Percentiles rank a stretch among this genome's conserved stretches.
Evolutionary conservation across 495 filamentous ascomycete species (phyloP).

Genomic region (Choiromyces venosus): DNA sequence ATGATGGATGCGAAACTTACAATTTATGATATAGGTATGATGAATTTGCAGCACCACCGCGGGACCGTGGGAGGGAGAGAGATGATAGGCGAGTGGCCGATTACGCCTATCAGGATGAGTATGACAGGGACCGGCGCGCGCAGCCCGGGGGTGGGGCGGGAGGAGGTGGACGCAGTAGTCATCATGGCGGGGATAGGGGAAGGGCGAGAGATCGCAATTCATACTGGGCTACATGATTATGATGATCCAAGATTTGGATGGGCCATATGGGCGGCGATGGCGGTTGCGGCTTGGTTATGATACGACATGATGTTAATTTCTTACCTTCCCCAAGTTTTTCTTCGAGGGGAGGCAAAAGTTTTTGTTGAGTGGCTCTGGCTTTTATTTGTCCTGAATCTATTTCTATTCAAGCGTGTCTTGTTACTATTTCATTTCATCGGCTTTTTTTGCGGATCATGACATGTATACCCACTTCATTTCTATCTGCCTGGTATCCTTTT

Average conservation of each 20-base stretch:
- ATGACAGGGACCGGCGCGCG: constrained; percentile 20
- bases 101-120: constrained; percentile 33
- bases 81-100: constrained; percentile 29
- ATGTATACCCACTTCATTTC: neutral
- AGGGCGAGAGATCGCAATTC: constrained; percentile 1
- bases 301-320: neutral
- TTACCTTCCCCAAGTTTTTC: neutral
- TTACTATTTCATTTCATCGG: neutral
- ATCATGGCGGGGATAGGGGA: constrained; percentile 12
- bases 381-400: neutral
- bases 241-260: neutral
- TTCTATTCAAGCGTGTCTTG: neutral
- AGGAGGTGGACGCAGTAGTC: constrained; percentile 17
- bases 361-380: neutral
- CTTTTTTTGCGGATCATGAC: neutral
- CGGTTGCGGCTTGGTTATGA: neutral
- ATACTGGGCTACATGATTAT: neutral
- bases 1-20: neutral
- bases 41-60: constrained; percentile 6
- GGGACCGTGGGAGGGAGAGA: constrained; percentile 21
- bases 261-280: constrained; percentile 1
- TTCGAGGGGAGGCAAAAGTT: neutral
- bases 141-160: constrained; percentile 12
- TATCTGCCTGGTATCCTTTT: neutral
- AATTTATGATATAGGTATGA: constrained; percentile 18